phyloP scores from a whole-genome alignment of 1,139 yeast genomes.

The Blastobotrys apis region DNA sequence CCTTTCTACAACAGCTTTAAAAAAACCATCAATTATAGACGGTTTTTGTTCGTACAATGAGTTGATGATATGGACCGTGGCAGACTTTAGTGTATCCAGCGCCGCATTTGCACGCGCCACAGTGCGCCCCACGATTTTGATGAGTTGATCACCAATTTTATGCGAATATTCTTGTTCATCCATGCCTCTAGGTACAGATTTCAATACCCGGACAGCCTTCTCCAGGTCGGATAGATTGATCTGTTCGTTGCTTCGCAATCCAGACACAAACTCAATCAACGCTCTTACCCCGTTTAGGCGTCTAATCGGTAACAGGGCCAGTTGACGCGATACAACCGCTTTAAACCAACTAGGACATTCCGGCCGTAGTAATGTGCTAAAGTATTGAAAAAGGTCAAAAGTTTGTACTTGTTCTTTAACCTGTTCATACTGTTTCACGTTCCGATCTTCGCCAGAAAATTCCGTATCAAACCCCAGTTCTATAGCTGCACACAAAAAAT shows the following conservation, averaged over 20 bases:
- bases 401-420: slow-evolving; percentile 32
- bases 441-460: slow-evolving; percentile 7
- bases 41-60: slow-evolving; percentile 51
- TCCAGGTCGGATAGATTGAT: slow-evolving; percentile 58
- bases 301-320: slow-evolving; percentile 53
- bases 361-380: slow-evolving; percentile 30
- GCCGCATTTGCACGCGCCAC: slow-evolving; percentile 14
- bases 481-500: slow-evolving; percentile 55
- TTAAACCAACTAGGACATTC: slow-evolving; percentile 32
- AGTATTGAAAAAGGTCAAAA: slow-evolving; percentile 28
- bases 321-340: slow-evolving; percentile 37
- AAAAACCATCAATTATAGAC: slow-evolving; percentile 58
- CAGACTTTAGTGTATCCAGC: slow-evolving; percentile 42
- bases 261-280: slow-evolving; percentile 71
- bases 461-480: slow-evolving; percentile 46
- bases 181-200: slow-evolving; percentile 55
- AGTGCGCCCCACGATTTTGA: slow-evolving; percentile 41
- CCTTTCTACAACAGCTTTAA: slow-evolving; percentile 25
- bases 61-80: slow-evolving; percentile 53
- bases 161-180: slow-evolving; percentile 49
- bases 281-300: slow-evolving; percentile 68
- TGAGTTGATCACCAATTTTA: slow-evolving; percentile 55
- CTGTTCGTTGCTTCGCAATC: slow-evolving; percentile 69
- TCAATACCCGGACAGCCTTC: slow-evolving; percentile 57
- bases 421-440: slow-evolving; percentile 12